Base-by-base conservation (phyloP, 805 yeast genomes). In the Myxozyma monticola region DNA sequence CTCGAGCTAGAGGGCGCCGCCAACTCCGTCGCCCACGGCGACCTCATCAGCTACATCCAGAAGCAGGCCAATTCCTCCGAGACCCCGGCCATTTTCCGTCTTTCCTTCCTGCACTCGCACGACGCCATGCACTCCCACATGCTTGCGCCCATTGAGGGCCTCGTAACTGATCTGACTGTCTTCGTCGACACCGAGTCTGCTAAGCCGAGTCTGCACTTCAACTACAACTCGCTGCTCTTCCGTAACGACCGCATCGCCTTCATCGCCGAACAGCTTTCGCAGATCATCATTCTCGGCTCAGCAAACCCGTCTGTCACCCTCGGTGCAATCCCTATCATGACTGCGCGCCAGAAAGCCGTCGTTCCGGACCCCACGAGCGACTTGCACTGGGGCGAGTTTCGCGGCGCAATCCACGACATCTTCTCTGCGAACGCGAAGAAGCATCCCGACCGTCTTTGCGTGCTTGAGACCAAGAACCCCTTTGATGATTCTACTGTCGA, bases 331-430 rank as follows among this genome's bases (percentile, higher is more conserved):
- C 77, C 79, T 36, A 74, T 93, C 57, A 71, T 88, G 48, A 88
- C 98, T 1, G 62, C 70, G n/a, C 67, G 82, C 1, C 96, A 89
- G 61, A 64, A 62, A 38, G 56, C 67, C 0, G 69, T 74, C 1
- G 73, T 95, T 48, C 99, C 99, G 5, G 90, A 90, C 66, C 98
- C 99, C 37, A 86, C 88, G 7, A 67, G 72, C 8, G 85, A 89
- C 61, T 75, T 93, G 57, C 96, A 89, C 69, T 93, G 97, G 97
- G 75, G 83, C 36, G 85, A 85, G 25, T 93, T 80, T 69, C 78
- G 95, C 59, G 99, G 99, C 39, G 90, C 98, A 14, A 95, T 93
- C 62, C 99, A 93, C 65, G 99, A 93, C 63, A 90, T 93, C 37
- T 93, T 93, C 70, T 83, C 85, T 69, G 81, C 76, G 50, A 95